Evolutionary conservation across 208 protist genomes (phyloP), one percentile per base, ranked within the genome.

Genomic region (Leishmania braziliensis): DNA sequence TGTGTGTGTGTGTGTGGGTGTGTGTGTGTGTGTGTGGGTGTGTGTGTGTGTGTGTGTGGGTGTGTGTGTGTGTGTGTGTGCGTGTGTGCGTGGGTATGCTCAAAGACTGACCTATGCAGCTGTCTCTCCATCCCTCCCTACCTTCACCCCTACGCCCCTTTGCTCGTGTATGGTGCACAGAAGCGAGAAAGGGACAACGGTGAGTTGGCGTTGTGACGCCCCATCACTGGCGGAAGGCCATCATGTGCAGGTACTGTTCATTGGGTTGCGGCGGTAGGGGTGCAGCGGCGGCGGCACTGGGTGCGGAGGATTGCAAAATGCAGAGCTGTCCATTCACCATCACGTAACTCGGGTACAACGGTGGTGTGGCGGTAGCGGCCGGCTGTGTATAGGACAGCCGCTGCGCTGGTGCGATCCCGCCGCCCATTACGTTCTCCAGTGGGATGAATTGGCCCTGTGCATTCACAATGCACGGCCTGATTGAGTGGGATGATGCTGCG

Each of bases 241-340:
- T 62, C 63, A 66, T 79, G 50, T 62, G 81, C 50, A 68, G 77
- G 54, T 77, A 70, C 54, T 48, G 75, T 26, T 74, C 72, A 16
- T 26, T 56, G 29, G 51, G n/a, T n/a, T 23, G 71, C 14, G 29
- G 12, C 16, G n/a, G 51, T 2, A 51, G 14, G 0, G 29, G 23
- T 20, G 69, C 46, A 5, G 48, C 39, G 51, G 39, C 62, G 33
- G 63, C 66, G 62, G 29, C 14, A 39, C 23, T 16, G 2, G 71
- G 0, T 6, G 71, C 8, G n/a, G 69, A 33, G 0, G 77, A 63
- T 62, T 72, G 82, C 23, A 77, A 23, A 5, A 73, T 16, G 66
- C 75, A 77, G 6, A 78, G 51, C 72, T 81, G 82, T 1, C 77
- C 82, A 48, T 78, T 77, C 48, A 84, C 18, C 70, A 80, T 63